These are phyloP conservation scores for Psilocybe sp. DNA, from an alignment of 768 basidiomycete species.

Conservation along the genomic window DNA sequence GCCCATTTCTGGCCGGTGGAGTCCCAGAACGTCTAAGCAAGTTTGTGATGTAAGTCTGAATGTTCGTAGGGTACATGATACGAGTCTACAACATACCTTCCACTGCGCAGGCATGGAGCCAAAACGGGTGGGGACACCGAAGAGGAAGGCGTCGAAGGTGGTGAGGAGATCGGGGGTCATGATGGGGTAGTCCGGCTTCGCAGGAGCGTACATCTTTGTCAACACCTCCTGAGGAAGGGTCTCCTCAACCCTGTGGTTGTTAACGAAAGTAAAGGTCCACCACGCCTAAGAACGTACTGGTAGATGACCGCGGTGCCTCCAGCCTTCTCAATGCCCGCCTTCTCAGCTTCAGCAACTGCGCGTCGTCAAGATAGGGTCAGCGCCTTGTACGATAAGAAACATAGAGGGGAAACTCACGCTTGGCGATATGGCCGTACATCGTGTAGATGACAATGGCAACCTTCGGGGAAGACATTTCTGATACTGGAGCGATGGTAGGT, in stretches of 20 bases:
- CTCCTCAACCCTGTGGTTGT: conserved; percentile 59
- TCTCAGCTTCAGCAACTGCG: conserved; percentile 61
- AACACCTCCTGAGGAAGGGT: conserved; percentile 73
- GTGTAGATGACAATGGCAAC: conserved; percentile 73
- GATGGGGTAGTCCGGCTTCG: conserved; percentile 71
- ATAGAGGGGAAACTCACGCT: conserved; percentile 9
- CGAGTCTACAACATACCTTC: conserved; percentile 45
- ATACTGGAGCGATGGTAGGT: no score
- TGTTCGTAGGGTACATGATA: background rate
- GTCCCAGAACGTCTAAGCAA: conserved; percentile 74
- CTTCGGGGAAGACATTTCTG: conserved; percentile 45
- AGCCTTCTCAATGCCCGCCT: conserved; percentile 44
- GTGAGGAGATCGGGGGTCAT: conserved; percentile 53
- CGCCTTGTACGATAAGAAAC: background rate
- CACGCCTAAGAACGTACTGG: conserved; percentile 39
- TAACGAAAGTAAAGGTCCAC: background rate
- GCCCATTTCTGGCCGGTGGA: conserved; percentile 64
- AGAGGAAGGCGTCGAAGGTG: conserved; percentile 67
- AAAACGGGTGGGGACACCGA: conserved; percentile 80
- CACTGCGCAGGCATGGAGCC: conserved; percentile 81
- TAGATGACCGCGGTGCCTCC: conserved; percentile 51
- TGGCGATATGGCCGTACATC: conserved; percentile 61
- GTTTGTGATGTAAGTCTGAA: background rate
- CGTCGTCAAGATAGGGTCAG: background rate
- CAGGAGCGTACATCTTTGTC: conserved; percentile 63